phyloP scores from a whole-genome alignment of 2,329 filamentous ascomycete genomes.

The Parascedosporium putredinis region DNA sequence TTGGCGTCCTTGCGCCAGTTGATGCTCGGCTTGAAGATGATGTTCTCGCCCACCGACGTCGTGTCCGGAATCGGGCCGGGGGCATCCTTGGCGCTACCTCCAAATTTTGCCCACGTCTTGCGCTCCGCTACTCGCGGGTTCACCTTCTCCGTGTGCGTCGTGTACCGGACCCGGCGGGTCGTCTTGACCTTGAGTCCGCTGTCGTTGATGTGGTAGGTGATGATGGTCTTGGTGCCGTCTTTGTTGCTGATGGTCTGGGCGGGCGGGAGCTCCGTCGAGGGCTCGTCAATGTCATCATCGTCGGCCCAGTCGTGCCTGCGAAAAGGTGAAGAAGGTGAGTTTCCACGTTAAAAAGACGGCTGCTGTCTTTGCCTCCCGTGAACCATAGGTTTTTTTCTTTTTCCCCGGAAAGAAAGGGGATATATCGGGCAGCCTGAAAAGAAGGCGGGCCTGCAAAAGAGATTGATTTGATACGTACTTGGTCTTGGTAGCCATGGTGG shows the following conservation, averaged over 20 bases:
- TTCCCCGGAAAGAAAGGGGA: neutral
- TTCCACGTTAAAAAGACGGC: neutral
- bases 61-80: slow-evolving; percentile 78
- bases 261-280: slow-evolving; percentile 60
- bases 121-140: slow-evolving; percentile 96
- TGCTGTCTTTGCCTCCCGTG: neutral
- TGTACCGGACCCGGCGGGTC: slow-evolving; percentile 88
- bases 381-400: neutral
- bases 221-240: slow-evolving; percentile 93
- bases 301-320: slow-evolving; percentile 78
- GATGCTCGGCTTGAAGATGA: slow-evolving; percentile 83
- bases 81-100: slow-evolving; percentile 74
- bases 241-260: slow-evolving; percentile 91
- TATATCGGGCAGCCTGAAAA: slow-evolving; percentile 7
- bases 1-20: slow-evolving; percentile 91
- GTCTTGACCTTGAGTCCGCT: slow-evolving; percentile 94
- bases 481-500: slow-evolving; percentile 7
- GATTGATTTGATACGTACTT: neutral
- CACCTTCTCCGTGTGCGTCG: slow-evolving; percentile 81
- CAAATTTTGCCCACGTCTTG: slow-evolving; percentile 89
- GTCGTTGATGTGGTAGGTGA: slow-evolving; percentile 84
- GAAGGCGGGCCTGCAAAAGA: slow-evolving; percentile 6
- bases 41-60: slow-evolving; percentile 93
- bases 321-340: neutral
- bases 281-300: slow-evolving; percentile 79